Percentiles rank a stretch among this genome's conserved stretches.
These are phyloP conservation scores for Aspergillus pseudoglaucus DNA, from an alignment of 2,329 filamentous ascomycete genomes.

Conservation along the genomic window DNA sequence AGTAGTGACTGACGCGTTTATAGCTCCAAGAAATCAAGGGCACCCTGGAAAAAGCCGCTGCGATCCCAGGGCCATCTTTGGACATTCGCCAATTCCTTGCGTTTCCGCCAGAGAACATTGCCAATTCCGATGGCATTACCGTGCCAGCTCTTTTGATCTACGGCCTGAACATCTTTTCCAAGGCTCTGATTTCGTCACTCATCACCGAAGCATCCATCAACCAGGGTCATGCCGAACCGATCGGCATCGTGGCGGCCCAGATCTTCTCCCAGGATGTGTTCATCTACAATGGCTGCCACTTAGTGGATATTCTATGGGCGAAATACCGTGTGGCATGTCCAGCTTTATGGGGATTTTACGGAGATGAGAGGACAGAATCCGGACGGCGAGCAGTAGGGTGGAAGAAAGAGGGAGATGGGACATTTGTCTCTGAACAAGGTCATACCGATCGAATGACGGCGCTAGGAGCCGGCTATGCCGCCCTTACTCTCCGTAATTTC, in stretches of 20 bases:
- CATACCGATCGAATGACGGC: slow-evolving; percentile 81
- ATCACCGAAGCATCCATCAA: slow-evolving; percentile 60
- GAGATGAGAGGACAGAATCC: slow-evolving; percentile 63
- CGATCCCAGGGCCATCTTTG: slow-evolving; percentile 48
- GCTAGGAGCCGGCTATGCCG: slow-evolving; percentile 74
- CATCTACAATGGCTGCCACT: slow-evolving; percentile 58
- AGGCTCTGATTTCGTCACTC: slow-evolving; percentile 65
- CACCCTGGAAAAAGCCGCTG: slow-evolving; percentile 50
- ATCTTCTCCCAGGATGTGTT: slow-evolving; percentile 67
- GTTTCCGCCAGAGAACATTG: slow-evolving; percentile 34
- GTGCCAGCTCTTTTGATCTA: slow-evolving; percentile 65
- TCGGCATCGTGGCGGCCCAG: slow-evolving; percentile 69
- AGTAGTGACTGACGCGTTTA: slow-evolving; percentile 6
- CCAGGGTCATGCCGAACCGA: slow-evolving; percentile 63
- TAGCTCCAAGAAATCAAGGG: slow-evolving; percentile 42
- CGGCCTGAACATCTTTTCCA: slow-evolving; percentile 68
- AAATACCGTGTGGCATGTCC: slow-evolving; percentile 79
- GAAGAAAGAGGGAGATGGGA: slow-evolving; percentile 53
- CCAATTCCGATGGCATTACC: slow-evolving; percentile 38
- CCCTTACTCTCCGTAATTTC: slow-evolving; percentile 78
- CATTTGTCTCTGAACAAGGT: slow-evolving; percentile 61
- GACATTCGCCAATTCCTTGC: slow-evolving; percentile 52
- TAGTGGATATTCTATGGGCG: slow-evolving; percentile 79
- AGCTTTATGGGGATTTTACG: slow-evolving; percentile 75
- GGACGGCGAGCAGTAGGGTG: slow-evolving; percentile 68